Evolutionary conservation across 2,329 filamentous ascomycete species (phyloP).

Genomic region (Samsoniella hepiali): DNA sequence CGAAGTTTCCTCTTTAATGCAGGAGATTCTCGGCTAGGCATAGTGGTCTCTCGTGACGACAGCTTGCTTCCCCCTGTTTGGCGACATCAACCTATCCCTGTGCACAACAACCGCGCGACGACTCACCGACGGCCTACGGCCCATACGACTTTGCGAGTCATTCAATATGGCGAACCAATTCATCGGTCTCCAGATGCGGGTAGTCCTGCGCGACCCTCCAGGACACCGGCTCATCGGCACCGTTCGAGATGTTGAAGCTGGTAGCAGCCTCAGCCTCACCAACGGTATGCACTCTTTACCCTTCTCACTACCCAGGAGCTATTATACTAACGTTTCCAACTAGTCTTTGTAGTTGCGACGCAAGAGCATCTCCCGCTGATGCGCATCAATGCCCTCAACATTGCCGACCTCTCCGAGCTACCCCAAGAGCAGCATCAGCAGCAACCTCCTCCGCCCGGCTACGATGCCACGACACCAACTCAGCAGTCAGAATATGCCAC

Average conservation of each 20-base stretch:
- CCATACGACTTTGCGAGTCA: not conserved
- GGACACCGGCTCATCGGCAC: conserved; percentile 65
- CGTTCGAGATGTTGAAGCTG: conserved; percentile 64
- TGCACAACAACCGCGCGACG: not conserved
- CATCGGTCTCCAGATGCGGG: conserved; percentile 71
- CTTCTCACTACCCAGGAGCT: no score
- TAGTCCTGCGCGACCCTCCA: conserved; percentile 65
- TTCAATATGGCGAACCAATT: conserved; percentile 57
- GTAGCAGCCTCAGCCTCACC: conserved; percentile 65
- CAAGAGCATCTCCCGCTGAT: conserved; percentile 41
- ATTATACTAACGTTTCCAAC: not conserved
- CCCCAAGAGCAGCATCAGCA: conserved; percentile 29
- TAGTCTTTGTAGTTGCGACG: conserved; percentile 40
- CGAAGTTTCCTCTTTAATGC: conserved; percentile 12
- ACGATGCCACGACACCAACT: conserved; percentile 27
- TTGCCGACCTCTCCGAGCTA: conserved; percentile 44
- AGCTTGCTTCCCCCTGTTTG: not conserved
- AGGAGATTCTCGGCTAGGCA: not conserved
- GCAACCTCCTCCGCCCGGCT: conserved; percentile 25
- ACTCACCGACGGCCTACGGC: not conserved
- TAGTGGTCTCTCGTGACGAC: conserved; percentile 8
- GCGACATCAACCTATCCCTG: not conserved
- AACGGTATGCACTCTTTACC: conserved; percentile 55
- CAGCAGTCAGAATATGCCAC: conserved; percentile 4
- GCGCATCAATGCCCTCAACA: conserved; percentile 47